Evolutionary conservation across 2,329 filamentous ascomycete genomes (phyloP), one percentile per base, ranked within the genome.

Genomic region (Boeremia exigua): DNA sequence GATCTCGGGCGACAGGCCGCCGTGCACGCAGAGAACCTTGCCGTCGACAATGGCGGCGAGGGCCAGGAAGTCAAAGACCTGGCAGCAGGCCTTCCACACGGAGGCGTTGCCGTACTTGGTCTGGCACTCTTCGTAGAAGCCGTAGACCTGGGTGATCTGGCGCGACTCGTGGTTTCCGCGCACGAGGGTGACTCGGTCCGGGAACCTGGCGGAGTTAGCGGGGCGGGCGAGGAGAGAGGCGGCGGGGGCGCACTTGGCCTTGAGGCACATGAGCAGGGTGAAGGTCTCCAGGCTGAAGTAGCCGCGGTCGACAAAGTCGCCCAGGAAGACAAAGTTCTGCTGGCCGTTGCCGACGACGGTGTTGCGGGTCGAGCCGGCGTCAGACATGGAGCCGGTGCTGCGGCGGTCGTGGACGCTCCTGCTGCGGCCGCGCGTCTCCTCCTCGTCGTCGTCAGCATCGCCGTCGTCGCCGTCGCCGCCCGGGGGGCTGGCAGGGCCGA

Each of bases 21-120:
- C 95, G 82, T 99, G 95, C 57, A 99, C 88, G 79, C 95, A 99
- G 80, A 99, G 96, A 74, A 99, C 97, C 82, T 98, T 94, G 81
- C 96, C 96, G 80, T 99, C 94, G 78, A 99, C 96, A 70, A 99
- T 87, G 67, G 95, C 95, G 63, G 94, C 97, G 66, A 99, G 86
- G 65, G 95, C 94, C 34, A 99, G 90, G 81, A 95, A 99, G 81
- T 99, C 95, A 80, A 99, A 99, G 50, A 99, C 88, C 78, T 99
- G 94, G 74, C 93, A 97, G 77, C 96, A 99, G 76, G 92, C 97
- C 82, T 97, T 97, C 95, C 95, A 99, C 62, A 99, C 95, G 69
- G 96, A 98, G 60, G 95, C 94, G 74, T 97, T 98, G 77, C 95
- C 95, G 76, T 99, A 99, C 82, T 99, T 99, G 76, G 93, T 91